Percentiles rank a stretch among this genome's conserved stretches.
These are phyloP conservation scores for Cicer chorassanicum DNA, from an alignment of 306 rosid species.

Conservation along the genomic window DNA sequence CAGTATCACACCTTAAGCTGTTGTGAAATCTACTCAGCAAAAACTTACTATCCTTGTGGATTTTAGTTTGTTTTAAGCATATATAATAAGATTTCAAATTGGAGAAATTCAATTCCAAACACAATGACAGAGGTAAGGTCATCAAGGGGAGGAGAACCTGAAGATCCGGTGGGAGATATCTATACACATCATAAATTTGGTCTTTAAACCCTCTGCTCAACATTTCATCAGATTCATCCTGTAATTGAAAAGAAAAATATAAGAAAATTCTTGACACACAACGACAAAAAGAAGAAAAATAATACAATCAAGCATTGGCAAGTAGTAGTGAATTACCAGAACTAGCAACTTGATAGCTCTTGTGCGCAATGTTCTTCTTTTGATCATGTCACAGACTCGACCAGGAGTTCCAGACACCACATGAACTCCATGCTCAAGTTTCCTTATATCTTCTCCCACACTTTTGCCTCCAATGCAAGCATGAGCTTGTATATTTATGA, in stretches of 20 bases:
- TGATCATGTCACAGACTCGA: constrained; percentile 97
- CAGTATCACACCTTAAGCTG: not conserved
- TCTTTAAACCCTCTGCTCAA: constrained; percentile 99
- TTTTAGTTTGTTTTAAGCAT: not conserved
- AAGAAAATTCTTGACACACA: not conserved
- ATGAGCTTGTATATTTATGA: constrained; percentile 88
- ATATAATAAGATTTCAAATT: not conserved
- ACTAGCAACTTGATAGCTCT: constrained; percentile 84
- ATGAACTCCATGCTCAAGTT: constrained; percentile 95
- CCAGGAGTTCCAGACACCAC: constrained; percentile 99
- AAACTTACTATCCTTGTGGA: constrained; percentile 11
- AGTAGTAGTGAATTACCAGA: constrained; percentile 57
- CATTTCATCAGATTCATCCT: constrained; percentile 99
- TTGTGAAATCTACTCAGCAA: not conserved
- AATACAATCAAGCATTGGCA: not conserved
- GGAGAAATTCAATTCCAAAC: constrained; percentile 15
- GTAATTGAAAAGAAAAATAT: constrained; percentile 28
- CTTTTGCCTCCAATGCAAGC: constrained; percentile 95
- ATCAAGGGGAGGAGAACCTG: constrained; percentile 67
- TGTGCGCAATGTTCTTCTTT: constrained; percentile 93
- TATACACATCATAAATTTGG: constrained; percentile 94
- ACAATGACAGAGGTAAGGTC: not conserved
- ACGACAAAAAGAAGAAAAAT: not conserved
- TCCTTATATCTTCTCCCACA: constrained; percentile 92
- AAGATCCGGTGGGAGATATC: constrained; percentile 98